Evolutionary conservation across 1,139 yeast species (phyloP), one percentile per base, ranked within the genome.

Genomic region (Zygoascus meyerae): DNA sequence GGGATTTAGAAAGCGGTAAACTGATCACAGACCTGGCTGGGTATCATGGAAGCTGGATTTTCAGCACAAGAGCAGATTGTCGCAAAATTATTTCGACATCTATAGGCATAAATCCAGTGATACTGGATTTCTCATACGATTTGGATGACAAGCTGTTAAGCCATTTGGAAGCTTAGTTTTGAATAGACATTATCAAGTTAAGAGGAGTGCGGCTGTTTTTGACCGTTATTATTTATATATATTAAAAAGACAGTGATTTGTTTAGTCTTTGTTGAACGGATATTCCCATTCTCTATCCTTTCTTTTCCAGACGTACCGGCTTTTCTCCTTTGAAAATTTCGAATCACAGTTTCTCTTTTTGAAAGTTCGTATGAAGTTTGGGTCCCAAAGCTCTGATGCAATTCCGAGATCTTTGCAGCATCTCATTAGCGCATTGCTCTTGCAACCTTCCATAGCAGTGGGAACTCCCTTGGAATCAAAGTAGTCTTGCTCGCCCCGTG

Each of bases 341-440:
- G 87, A 92, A 52, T 83, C 90, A 64, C 97, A 86, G 55, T 79
- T 66, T 56, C 78, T 72, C 59, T 75, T 75, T 66, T 90, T 92
- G 75, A 89, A 92, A 34, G 69, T 67, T 55, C 92, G 78, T 52
- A 92, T 89, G 59, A 90, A 92, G 37, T 79, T 71, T 1, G 98
- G 98, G 62, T 92, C 98, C 98, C 98, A 92, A 47, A 92, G 72
- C 61, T 92, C 98, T 51, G 95, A 85, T 1, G 97, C 98, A 57
- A 92, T 84, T 4, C 97, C 97, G 58, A 92, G 73, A 68, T 92
- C 98, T 63, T 92, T 92, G 68, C 98, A 92, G 62, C 97, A 90
- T 62, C 98, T 77, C 97, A 92, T 92, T 65, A 92, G 71, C 0
- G 98, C 97, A 63, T 92, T 92, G 63, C 95, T 83, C 63, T 89